Evolutionary conservation across 495 filamentous ascomycete genomes (phyloP), one percentile per base, ranked within the genome.

Genomic region (Aspergillus haitiensis): DNA sequence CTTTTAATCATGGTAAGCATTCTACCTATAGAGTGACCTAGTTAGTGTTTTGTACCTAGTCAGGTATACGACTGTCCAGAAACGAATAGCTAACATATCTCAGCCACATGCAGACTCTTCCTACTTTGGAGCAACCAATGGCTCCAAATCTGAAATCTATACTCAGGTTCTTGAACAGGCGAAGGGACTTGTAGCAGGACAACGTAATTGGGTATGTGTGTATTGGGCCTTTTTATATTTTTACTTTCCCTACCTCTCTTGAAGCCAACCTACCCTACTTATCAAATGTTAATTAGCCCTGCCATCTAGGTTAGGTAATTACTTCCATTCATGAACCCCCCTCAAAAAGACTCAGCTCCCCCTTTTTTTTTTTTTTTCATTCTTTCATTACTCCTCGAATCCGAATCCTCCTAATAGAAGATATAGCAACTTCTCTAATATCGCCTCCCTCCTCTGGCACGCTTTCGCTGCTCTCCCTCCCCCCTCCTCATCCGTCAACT

Each of bases 41-140:
- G n/a, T n/a, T n/a, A n/a, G n/a, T n/a, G n/a, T n/a, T n/a, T n/a
- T 27, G 21, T 27, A 27, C 21, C 21, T 27, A 27, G 1, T 27
- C 21, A 27, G 21, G 21, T 27, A 27, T 27, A 27, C 21, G 21
- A 27, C 21, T 1, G 40, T 53, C 16, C 15, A 3, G 0, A 18
- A 6, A 13, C 13, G 5, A 11, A 32, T 12, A 33, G 18, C 47
- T 45, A 51, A 59, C 37, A 40, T 27, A 7, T 15, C 3, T n/a
- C 56, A 96, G 92, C 90, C 92, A 48, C 92, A 97, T 78, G 91
- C 92, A 49, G 91, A 96, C 66, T 82, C 90, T 27, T 91, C 91
- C 18, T 89, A 82, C 63, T 96, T 96, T 74, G 76, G 59, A 77
- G 39, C 64, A 74, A 5, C 82, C 78, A 37, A 64, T 86, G 45